phyloP scores from a whole-genome alignment of 2,329 filamentous ascomycete species.

The Pseudocercospora crystallina region DNA sequence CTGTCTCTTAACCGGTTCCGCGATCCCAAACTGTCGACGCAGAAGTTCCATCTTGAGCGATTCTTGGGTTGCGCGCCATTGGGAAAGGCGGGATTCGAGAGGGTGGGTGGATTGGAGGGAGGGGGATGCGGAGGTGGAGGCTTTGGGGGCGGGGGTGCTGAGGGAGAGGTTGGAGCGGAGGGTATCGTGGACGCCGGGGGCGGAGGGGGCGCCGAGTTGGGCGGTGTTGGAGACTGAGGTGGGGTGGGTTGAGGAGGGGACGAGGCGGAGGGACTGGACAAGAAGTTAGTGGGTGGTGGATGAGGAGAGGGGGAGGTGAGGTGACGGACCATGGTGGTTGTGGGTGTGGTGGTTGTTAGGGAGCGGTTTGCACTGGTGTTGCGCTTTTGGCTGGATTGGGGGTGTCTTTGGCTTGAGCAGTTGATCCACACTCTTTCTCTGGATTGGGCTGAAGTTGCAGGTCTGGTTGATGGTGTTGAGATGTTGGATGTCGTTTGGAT shows the following conservation, averaged over 20 bases:
- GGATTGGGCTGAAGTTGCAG: constrained; percentile 1
- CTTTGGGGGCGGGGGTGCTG: constrained; percentile 47
- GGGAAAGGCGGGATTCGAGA: constrained; percentile 82
- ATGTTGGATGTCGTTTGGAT: constrained; percentile 1
- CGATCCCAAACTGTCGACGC: constrained; percentile 83
- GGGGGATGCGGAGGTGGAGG: constrained; percentile 45
- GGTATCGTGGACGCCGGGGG: constrained; percentile 89
- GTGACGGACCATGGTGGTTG: constrained; percentile 14
- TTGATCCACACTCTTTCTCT: not conserved
- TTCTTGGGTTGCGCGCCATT: constrained; percentile 90
- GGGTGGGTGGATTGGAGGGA: constrained; percentile 74
- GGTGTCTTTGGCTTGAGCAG: not conserved
- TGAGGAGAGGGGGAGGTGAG: not conserved
- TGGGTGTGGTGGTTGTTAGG: not conserved
- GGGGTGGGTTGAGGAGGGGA: constrained; percentile 68
- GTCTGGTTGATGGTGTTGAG: constrained; percentile 5
- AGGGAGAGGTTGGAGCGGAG: constrained; percentile 79
- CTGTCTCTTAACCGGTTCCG: constrained; percentile 84
- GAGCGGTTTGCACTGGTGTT: not conserved
- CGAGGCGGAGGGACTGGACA: constrained; percentile 68
- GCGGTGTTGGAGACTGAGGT: constrained; percentile 50
- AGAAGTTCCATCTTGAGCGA: constrained; percentile 83
- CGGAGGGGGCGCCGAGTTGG: constrained; percentile 73
- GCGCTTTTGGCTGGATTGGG: not conserved
- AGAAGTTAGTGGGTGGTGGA: constrained; percentile 8